Evolutionary conservation across 179 eudicot genomes (phyloP), one percentile per base, ranked within the genome.

Genomic region (Pouteria campechiana): DNA sequence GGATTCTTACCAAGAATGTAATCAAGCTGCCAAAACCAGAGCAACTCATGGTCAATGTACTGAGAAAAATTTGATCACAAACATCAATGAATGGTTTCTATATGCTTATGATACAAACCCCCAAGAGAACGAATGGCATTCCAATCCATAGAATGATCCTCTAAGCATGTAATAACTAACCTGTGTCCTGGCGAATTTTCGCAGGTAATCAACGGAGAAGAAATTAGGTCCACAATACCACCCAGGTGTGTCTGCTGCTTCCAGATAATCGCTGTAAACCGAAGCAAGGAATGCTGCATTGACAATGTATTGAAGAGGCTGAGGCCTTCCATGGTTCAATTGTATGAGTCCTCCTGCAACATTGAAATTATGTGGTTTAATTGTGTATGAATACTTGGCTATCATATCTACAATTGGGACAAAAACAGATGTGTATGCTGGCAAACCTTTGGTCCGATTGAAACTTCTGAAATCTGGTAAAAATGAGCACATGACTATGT

Each of bases 191-290:
- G 98, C 95, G 71, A 90, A 90, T 47, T 70, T 55, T 6, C 94
- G 86, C 27, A 90, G 62, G 51, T 67, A 65, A 25, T 72, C 60
- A 1, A 67, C 73, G 12, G 83, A 63, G 72, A 74, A 81, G 65
- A 86, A 90, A 51, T 67, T 66, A 33, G 95, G 98, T 4, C 98
- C 98, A 60, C 98, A 90, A 42, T 78, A 74, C 98, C 98, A 90
- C 23, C 98, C 98, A 39, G 98, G 95, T 1, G 81, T 86, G 63
- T 90, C 98, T 17, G 95, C 78, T 42, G 95, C 93, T 9, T 65
- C 81, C 46, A 90, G 85, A 55, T 90, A 90, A 68, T 90, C 98
- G 52, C 81, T 70, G 44, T 39, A 90, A 24, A 90, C 56, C 15
- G 93, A 63, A 36, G 98, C 95, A 67, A 90, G 61, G 66, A 90